Conservation (phyloP, 2,329 filamentous ascomycete species). For the Hypoxylon sp. region DNA sequence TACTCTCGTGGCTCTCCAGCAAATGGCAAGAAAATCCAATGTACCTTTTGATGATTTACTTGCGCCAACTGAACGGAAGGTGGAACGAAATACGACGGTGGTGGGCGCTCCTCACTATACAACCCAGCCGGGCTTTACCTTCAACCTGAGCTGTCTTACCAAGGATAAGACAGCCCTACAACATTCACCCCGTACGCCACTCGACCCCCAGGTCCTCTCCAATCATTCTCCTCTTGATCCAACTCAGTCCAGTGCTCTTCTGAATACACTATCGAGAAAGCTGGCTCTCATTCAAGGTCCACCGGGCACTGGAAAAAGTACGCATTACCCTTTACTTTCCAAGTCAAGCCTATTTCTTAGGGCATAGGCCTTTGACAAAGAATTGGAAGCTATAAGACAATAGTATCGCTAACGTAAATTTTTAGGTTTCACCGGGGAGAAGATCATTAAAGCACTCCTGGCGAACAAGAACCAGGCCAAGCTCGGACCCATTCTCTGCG, state of each 20-base stretch:
- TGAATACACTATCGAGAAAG: conserved; percentile 66
- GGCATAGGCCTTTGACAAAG: neutral
- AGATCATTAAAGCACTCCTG: conserved; percentile 70
- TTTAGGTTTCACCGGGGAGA: conserved; percentile 63
- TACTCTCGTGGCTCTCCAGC: conserved; percentile 69
- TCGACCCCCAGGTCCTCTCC: conserved; percentile 48
- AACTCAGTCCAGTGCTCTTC: conserved; percentile 65
- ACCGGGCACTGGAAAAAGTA: conserved; percentile 77
- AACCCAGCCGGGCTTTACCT: conserved; percentile 63
- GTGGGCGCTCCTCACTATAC: conserved; percentile 68
- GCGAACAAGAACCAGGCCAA: conserved; percentile 57
- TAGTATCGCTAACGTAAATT: conserved; percentile 14
- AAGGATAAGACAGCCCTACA: conserved; percentile 43
- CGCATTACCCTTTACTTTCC: conserved; percentile 1
- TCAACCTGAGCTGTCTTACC: conserved; percentile 58
- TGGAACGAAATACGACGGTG: conserved; percentile 36
- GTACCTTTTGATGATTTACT: conserved; percentile 67
- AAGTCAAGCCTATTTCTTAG: neutral
- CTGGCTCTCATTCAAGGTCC: conserved; percentile 78
- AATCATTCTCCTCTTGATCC: conserved; percentile 65
- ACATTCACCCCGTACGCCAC: conserved; percentile 41
- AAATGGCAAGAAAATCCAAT: conserved; percentile 60
- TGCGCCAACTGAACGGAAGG: conserved; percentile 51
- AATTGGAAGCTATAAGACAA: neutral
- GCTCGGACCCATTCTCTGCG: conserved; percentile 66